A percentile compares a stretch with the other conserved stretches of the same genome.
Evolutionary conservation across 2,329 filamentous ascomycete genomes (phyloP).

Genomic region (Scopulariopsis brevicaulis): DNA sequence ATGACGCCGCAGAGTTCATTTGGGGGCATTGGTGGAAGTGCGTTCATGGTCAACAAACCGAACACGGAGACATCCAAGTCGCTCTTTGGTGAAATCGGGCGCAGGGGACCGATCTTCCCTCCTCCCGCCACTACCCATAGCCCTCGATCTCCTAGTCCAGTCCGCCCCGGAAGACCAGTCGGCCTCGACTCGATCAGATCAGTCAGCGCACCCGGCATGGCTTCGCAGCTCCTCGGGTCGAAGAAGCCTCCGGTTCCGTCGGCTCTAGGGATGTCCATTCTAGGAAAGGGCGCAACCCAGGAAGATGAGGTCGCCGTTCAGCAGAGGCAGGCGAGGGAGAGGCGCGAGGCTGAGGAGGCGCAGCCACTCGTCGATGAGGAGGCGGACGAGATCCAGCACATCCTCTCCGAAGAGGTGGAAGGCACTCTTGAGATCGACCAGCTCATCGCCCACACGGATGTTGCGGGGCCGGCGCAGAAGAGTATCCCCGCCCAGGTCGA

Average conservation of each 20-base stretch:
- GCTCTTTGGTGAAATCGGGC: conserved; percentile 33
- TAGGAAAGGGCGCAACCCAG: conserved; percentile 20
- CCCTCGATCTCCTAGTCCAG: conserved; percentile 62
- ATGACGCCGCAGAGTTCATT: conserved; percentile 48
- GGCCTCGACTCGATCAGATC: conserved; percentile 42
- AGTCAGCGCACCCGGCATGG: conserved; percentile 48
- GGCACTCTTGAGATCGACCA: conserved; percentile 53
- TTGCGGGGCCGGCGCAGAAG: conserved; percentile 38
- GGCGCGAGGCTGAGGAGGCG: conserved; percentile 44
- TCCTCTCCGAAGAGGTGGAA: conserved; percentile 48
- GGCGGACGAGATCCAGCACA: conserved; percentile 53
- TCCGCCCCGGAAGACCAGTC: conserved; percentile 34
- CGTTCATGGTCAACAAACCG: conserved; percentile 14
- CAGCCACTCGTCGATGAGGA: conserved; percentile 55
- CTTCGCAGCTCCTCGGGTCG: conserved; percentile 37
- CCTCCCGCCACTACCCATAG: conserved; percentile 40
- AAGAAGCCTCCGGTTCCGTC: not conserved
- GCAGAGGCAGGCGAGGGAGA: conserved; percentile 39
- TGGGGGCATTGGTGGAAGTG: conserved; percentile 17
- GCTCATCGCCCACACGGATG: conserved; percentile 53
- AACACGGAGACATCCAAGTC: conserved; percentile 29
- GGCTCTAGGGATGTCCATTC: conserved; percentile 7
- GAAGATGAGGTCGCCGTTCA: conserved; percentile 37
- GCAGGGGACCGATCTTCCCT: conserved; percentile 37
- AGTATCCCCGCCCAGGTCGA: conserved; percentile 53